phyloP scores from a whole-genome alignment of 108 stramenopile genomes.

The Cyclotella sp. region DNA sequence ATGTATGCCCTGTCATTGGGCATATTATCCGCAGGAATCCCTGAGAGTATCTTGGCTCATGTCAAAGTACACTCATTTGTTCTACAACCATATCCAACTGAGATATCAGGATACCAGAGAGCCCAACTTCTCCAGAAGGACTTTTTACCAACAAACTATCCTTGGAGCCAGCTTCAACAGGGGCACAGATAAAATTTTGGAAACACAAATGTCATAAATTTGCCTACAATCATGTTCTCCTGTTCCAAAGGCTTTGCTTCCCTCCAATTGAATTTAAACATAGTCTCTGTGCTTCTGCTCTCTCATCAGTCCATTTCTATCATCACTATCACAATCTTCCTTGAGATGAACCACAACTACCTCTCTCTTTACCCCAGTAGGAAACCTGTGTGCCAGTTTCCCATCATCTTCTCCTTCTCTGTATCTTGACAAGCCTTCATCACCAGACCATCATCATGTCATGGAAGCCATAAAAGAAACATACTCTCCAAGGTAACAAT shows the following conservation, averaged over 20 bases:
- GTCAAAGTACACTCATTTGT: too few species aligned
- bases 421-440: conserved; percentile 51
- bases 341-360: conserved; percentile 45
- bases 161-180: conserved; percentile 63
- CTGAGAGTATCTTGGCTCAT: too few species aligned
- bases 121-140: conserved; percentile 69
- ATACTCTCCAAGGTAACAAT: conserved; percentile 58
- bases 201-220: conserved; percentile 69
- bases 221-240: conserved; percentile 83
- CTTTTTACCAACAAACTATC: conserved; percentile 55
- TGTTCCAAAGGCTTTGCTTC: conserved; percentile 86
- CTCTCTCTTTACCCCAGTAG: conserved; percentile 39
- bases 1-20: too few species aligned
- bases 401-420: conserved; percentile 42
- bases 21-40: too few species aligned
- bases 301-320: conserved; percentile 1
- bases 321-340: conserved; percentile 12
- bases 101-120: conserved; percentile 73
- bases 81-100: too few species aligned
- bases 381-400: conserved; percentile 22
- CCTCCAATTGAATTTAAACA: conserved; percentile 67
- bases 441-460: conserved; percentile 69
- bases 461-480: conserved; percentile 72
- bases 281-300: conserved; percentile 20
- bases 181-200: conserved; percentile 80